Percentiles rank a stretch among this genome's conserved stretches.
Evolutionary conservation across 2,329 filamentous ascomycete genomes (phyloP).

Genomic region (Scleromitrula shiraiana): DNA sequence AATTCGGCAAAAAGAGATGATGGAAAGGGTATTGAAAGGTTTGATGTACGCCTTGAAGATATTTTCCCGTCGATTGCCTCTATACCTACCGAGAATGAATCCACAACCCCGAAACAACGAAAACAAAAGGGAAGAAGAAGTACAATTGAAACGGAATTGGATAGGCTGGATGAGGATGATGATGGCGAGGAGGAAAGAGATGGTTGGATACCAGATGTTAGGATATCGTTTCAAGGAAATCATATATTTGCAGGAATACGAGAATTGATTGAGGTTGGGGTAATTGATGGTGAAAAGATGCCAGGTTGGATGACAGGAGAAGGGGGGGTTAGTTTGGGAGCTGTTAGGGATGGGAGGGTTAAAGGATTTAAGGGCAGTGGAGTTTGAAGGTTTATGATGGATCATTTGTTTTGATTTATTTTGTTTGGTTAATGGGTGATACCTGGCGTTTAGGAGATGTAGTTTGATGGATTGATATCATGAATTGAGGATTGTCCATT

Average conservation of each 20-base stretch:
- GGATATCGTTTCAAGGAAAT: slow-evolving; percentile 62
- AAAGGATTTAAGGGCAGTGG: slow-evolving; percentile 49
- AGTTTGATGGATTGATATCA: too few species aligned
- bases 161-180: slow-evolving; percentile 23
- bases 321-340: slow-evolving; percentile 67
- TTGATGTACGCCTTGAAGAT: slow-evolving; percentile 54
- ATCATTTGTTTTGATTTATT: background rate
- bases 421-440: background rate
- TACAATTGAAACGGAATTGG: slow-evolving; percentile 19
- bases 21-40: slow-evolving; percentile 51
- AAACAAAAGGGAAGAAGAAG: slow-evolving; percentile 25
- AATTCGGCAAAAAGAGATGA: slow-evolving; percentile 47
- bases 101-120: slow-evolving; percentile 16
- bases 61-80: slow-evolving; percentile 36
- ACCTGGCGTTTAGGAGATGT: background rate
- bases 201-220: slow-evolving; percentile 50
- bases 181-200: slow-evolving; percentile 17
- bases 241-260: slow-evolving; percentile 78
- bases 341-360: slow-evolving; percentile 60
- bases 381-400: background rate
- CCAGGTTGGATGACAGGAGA: slow-evolving; percentile 90
- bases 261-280: slow-evolving; percentile 66
- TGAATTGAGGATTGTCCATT: background rate
- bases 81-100: slow-evolving; percentile 19
- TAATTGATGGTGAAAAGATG: slow-evolving; percentile 70